These are phyloP conservation scores for Pichia rugopelliculosa DNA, from an alignment of 805 yeast species.

Conservation along the genomic window DNA sequence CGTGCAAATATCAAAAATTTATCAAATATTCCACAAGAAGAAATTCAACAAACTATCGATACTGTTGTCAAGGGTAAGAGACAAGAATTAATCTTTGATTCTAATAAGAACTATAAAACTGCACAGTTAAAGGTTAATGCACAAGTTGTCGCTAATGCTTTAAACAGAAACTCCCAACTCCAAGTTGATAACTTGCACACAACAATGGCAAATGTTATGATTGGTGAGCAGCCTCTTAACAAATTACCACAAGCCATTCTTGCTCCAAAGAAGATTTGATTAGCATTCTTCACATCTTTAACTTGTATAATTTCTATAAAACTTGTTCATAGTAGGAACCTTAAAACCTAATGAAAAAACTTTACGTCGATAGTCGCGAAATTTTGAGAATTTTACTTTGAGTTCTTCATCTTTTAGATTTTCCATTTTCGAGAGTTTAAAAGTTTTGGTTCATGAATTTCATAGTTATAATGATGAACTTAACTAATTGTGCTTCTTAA, in stretches of 20 bases:
- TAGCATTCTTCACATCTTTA: background rate
- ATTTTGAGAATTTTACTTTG: background rate
- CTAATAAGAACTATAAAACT: constrained; percentile 18
- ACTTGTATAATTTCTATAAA: background rate
- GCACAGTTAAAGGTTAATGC: constrained; percentile 23
- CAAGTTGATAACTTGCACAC: constrained; percentile 23
- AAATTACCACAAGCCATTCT: constrained; percentile 18
- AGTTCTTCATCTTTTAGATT: background rate
- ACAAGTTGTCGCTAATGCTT: constrained; percentile 24
- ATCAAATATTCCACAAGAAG: constrained; percentile 14
- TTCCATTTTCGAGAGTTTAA: background rate
- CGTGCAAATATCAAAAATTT: constrained; percentile 11
- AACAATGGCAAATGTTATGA: constrained; percentile 14
- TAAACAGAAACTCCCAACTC: constrained; percentile 26
- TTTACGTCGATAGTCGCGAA: constrained; percentile 3
- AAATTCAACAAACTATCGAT: constrained; percentile 16
- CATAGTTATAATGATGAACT: background rate
- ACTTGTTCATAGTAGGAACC: background rate
- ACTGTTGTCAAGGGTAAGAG: constrained; percentile 25
- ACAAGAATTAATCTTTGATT: constrained; percentile 18
- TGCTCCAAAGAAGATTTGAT: constrained; percentile 11
- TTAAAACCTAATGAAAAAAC: background rate
- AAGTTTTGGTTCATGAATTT: background rate
- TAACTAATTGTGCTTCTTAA: background rate
- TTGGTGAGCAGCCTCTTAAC: constrained; percentile 16